Base-by-base conservation (phyloP, 169 alveolate genomes). In the Plasmodium reichenowi region DNA sequence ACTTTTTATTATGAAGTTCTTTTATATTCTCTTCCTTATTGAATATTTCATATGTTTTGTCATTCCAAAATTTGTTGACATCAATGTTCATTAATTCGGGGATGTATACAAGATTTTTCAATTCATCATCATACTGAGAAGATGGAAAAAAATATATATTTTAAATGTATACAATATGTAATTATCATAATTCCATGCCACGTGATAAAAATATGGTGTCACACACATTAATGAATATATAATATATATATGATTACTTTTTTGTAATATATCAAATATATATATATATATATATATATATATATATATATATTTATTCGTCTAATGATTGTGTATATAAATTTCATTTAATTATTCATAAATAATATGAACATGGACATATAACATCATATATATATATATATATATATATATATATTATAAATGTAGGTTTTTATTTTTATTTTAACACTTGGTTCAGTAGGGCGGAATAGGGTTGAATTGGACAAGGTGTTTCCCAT, bases 1-100 rank as follows among this genome's bases (percentile, higher is more conserved):
- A 80, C 70, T 80, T 80, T 59, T 59, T 80, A 63, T 80, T 80
- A 22, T 45, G 56, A 29, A 80, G 47, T n/a, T 67, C 83, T 67
- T 80, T 80, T 54, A 68, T 71, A 54, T 80, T 80, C 15, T 80
- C 90, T n/a, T 80, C 90, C 17, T 80, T 80, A 26, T 80, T 66
- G 58, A 80, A 80, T 67, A 80, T 68, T 70, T 80, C 90, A 64
- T 52, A 80, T 24, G 56, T 52, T 56, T 66, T 43, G 59, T 80
- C 72, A 59, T 29, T 74, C 83, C 47, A 80, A 71, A 54, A 80
- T 68, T 52, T 80, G 50, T 54, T 50, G 10, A 70, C 73, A 50
- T 80, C 80, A 22, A 80, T 80, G 52, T 68, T 48, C 73, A 80
- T 38, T 20, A 80, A 32, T 43, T 80, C 90, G n/a, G 90, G 90